Evolutionary conservation across 257 asterid species (phyloP).

Genomic region (Salvia miltiorrhiza): DNA sequence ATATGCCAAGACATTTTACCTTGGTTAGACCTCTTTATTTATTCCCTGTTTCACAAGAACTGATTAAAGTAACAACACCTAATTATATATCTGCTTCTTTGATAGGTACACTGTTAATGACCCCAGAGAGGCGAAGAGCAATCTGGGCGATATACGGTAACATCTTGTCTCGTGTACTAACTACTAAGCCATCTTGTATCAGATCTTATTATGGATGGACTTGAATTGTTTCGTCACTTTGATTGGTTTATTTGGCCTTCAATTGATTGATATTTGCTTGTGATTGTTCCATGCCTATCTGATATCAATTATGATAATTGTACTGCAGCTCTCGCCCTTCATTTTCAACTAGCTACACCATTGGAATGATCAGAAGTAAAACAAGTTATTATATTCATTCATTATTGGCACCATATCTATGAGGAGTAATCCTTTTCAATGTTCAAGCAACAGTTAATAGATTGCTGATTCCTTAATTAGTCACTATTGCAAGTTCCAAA

Average conservation of each 20-base stretch:
- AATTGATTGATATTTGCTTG: neutral
- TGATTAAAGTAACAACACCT: conserved; percentile 10
- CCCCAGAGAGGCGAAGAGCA: conserved; percentile 91
- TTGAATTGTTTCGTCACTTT: neutral
- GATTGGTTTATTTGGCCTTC: neutral
- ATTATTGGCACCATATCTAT: neutral
- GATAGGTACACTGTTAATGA: conserved; percentile 89
- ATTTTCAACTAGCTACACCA: neutral
- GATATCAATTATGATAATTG: neutral
- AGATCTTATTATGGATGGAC: neutral
- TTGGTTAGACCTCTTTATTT: conserved; percentile 60
- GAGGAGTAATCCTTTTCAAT: neutral
- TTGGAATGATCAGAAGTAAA: neutral
- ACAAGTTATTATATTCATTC: no score
- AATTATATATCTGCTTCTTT: conserved; percentile 22
- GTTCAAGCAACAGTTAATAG: neutral
- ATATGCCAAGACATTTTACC: conserved; percentile 95
- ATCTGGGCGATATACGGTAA: conserved; percentile 99
- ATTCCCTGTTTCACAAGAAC: conserved; percentile 22
- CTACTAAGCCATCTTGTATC: neutral
- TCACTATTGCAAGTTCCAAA: conserved; percentile 4
- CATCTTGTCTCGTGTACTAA: conserved; percentile 19
- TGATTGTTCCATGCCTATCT: neutral
- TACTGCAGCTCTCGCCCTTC: neutral
- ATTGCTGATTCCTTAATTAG: neutral